Conservation (phyloP, 108 stramenopile genomes). For the Cyclotella baltica region DNA sequence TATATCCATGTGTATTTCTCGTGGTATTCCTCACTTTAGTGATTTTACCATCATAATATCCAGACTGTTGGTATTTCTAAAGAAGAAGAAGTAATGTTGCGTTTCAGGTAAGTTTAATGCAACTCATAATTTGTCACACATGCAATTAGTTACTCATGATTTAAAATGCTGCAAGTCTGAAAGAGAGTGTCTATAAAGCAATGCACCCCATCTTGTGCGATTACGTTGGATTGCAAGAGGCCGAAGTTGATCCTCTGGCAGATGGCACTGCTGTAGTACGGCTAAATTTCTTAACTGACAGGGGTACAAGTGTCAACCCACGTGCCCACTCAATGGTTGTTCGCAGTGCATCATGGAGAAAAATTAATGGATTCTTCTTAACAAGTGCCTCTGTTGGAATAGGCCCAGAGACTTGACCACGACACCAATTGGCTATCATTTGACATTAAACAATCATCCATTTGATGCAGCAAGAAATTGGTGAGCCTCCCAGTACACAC, state of each 20-base stretch:
- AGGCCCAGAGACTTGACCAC: neutral
- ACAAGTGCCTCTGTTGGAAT: conserved; percentile 55
- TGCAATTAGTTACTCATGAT: no score
- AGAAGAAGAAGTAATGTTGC: conserved; percentile 82
- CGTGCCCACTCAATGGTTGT: conserved; percentile 47
- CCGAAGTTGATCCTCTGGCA: conserved; percentile 70
- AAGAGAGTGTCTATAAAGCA: conserved; percentile 90
- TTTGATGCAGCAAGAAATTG: conserved; percentile 38
- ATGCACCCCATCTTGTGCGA: conserved; percentile 82
- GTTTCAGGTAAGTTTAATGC: conserved; percentile 64
- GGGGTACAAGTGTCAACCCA: conserved; percentile 38
- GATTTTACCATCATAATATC: neutral
- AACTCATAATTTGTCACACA: neutral
- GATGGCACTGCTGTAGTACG: conserved; percentile 79
- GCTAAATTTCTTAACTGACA: conserved; percentile 39
- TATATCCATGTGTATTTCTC: neutral
- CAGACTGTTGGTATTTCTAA: conserved; percentile 59
- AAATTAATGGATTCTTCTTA: conserved; percentile 55
- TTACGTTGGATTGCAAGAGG: conserved; percentile 88
- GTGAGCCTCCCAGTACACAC: conserved; percentile 80
- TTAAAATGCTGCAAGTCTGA: no score
- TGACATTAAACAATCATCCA: neutral
- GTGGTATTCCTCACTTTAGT: neutral
- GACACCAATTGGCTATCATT: neutral
- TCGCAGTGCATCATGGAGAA: conserved; percentile 71